Evolutionary conservation across 176 grass and related monocot genomes (phyloP).

Genomic region (Tillandsia fasciculata): DNA sequence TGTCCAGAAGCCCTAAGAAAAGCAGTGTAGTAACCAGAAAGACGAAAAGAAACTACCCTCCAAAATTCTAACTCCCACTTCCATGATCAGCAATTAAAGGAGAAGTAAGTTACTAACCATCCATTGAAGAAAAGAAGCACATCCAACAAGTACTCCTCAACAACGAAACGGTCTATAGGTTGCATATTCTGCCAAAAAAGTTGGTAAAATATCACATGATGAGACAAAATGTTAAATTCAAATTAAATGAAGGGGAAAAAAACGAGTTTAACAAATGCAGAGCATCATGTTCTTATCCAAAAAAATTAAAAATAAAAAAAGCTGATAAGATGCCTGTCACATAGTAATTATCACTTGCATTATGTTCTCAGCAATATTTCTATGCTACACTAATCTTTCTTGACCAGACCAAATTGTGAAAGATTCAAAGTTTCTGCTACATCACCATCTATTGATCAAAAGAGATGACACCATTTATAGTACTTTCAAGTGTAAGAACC

Average conservation of each 20-base stretch:
- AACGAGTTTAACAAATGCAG: not conserved
- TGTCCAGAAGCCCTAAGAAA: too few species aligned
- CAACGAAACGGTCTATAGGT: slow-evolving; percentile 87
- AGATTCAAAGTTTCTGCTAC: too few species aligned
- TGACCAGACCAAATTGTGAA: too few species aligned
- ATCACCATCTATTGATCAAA: too few species aligned
- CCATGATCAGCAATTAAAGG: not conserved
- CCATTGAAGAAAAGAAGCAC: slow-evolving; percentile 99
- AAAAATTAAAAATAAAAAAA: not conserved
- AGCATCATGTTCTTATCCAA: too few species aligned
- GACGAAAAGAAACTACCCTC: not conserved
- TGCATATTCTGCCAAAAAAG: slow-evolving; percentile 65
- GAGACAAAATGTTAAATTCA: not conserved
- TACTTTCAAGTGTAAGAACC: too few species aligned
- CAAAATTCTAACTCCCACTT: not conserved
- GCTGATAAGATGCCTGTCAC: not conserved
- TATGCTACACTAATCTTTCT: too few species aligned
- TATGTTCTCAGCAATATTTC: too few species aligned
- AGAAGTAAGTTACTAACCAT: slow-evolving; percentile 39
- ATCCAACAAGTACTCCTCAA: slow-evolving; percentile 96
- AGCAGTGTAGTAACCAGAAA: not conserved
- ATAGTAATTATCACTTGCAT: too few species aligned
- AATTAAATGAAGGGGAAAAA: not conserved
- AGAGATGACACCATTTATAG: too few species aligned
- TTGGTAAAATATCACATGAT: slow-evolving; percentile 14